Conservation (phyloP, 2,329 filamentous ascomycete genomes). For the Neurospora sp. region DNA sequence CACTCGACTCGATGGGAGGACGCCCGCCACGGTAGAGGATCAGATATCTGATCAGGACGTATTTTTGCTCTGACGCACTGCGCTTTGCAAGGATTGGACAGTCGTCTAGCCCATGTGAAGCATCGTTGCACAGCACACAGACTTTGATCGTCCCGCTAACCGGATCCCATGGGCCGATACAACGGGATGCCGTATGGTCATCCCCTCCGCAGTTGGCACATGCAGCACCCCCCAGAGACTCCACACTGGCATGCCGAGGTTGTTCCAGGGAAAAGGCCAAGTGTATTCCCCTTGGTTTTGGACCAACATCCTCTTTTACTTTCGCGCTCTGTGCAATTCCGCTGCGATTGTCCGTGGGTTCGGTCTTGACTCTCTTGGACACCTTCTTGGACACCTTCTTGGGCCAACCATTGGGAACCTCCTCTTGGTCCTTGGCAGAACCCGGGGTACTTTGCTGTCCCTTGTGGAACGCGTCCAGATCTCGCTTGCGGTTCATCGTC, state of each 20-base stretch:
- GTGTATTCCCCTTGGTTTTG: background rate
- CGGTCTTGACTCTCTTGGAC: background rate
- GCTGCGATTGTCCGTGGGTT: background rate
- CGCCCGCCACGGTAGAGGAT: background rate
- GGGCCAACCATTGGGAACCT: background rate
- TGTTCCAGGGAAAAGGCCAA: background rate
- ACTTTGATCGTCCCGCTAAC: background rate
- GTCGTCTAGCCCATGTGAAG: background rate
- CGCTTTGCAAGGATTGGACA: background rate
- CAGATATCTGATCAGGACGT: background rate
- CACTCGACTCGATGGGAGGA: background rate
- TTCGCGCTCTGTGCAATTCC: background rate
- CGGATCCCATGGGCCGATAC: background rate
- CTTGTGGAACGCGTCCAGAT: background rate
- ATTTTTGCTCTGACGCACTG: background rate
- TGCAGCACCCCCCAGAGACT: background rate
- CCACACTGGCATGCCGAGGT: background rate
- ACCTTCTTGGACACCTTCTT: background rate
- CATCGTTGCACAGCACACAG: background rate
- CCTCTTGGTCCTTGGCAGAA: background rate
- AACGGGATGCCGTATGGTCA: background rate
- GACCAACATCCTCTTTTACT: background rate
- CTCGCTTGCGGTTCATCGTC: background rate
- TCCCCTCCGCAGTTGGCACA: background rate
- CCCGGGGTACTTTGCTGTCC: background rate